These are phyloP conservation scores for Calonectria multiphialidica DNA, from an alignment of 2,329 filamentous ascomycete genomes.

Conservation along the genomic window DNA sequence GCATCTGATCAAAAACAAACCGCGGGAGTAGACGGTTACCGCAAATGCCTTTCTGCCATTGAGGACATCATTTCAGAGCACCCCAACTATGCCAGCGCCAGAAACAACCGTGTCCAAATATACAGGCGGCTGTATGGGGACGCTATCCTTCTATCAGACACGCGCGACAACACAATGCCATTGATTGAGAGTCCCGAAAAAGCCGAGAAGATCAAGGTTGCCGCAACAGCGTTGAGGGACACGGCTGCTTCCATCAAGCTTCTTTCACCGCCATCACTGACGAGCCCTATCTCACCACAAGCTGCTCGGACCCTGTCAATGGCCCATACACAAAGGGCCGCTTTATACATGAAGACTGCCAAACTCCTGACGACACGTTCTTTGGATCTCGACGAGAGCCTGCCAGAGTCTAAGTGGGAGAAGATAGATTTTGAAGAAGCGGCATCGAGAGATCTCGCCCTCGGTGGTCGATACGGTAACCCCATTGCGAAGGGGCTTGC, in stretches of 20 bases:
- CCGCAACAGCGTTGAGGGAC: slow-evolving; percentile 61
- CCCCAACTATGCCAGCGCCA: slow-evolving; percentile 78
- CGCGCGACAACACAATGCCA: slow-evolving; percentile 52
- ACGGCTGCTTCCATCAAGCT: slow-evolving; percentile 70
- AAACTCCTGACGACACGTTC: slow-evolving; percentile 58
- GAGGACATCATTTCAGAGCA: slow-evolving; percentile 66
- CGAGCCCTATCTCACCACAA: slow-evolving; percentile 70
- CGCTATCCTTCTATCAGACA: slow-evolving; percentile 61
- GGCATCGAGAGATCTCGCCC: slow-evolving; percentile 72
- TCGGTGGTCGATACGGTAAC: slow-evolving; percentile 74
- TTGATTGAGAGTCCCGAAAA: slow-evolving; percentile 54
- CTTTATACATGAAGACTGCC: slow-evolving; percentile 71
- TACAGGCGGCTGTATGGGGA: slow-evolving; percentile 73
- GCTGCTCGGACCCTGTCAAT: slow-evolving; percentile 75
- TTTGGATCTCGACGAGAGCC: slow-evolving; percentile 52
- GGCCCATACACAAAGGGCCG: slow-evolving; percentile 79
- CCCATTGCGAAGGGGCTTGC: slow-evolving; percentile 74
- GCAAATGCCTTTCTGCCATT: slow-evolving; percentile 61
- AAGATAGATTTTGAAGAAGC: slow-evolving; percentile 71
- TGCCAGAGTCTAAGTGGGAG: slow-evolving; percentile 63
- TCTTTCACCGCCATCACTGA: slow-evolving; percentile 64
- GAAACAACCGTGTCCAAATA: slow-evolving; percentile 81
- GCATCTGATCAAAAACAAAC: slow-evolving; percentile 52
- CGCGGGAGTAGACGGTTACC: slow-evolving; percentile 58
- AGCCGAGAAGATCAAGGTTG: slow-evolving; percentile 54